phyloP scores from a whole-genome alignment of 2,329 filamentous ascomycete species.

The Coleophoma eucalyptorum region DNA sequence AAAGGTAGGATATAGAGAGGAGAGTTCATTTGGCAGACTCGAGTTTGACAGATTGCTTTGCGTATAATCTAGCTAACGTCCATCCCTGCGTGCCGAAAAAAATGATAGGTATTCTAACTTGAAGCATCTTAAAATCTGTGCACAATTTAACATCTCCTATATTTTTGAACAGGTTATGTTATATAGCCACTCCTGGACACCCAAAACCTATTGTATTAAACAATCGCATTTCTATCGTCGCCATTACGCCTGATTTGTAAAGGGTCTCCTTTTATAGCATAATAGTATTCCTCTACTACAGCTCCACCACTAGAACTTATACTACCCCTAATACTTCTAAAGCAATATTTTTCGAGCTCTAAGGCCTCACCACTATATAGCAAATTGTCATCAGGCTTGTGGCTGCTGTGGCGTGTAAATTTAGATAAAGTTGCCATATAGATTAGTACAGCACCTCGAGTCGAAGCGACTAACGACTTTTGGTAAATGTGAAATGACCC shows the following conservation, averaged over 20 bases:
- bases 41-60: no score
- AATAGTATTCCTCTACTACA: neutral
- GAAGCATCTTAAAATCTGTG: neutral
- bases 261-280: no score
- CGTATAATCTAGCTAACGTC: no score
- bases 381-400: neutral
- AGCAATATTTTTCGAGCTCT: neutral
- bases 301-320: neutral
- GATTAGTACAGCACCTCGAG: constrained; percentile 7
- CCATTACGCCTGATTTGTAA: neutral
- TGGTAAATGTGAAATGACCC: neutral
- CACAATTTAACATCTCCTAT: neutral
- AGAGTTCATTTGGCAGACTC: no score
- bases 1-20: no score
- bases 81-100: neutral
- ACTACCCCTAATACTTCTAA: neutral
- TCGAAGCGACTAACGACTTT: constrained; percentile 2
- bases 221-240: no score
- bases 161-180: neutral
- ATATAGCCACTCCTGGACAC: neutral
- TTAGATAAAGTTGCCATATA: constrained; percentile 3
- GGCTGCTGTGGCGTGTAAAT: constrained; percentile 4
- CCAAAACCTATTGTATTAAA: no score
- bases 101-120: neutral
- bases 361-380: neutral